Evolutionary conservation across 192 early-diverging fungal genomes (phyloP), one percentile per base, ranked within the genome.

Genomic region (Coemansia sp.): DNA sequence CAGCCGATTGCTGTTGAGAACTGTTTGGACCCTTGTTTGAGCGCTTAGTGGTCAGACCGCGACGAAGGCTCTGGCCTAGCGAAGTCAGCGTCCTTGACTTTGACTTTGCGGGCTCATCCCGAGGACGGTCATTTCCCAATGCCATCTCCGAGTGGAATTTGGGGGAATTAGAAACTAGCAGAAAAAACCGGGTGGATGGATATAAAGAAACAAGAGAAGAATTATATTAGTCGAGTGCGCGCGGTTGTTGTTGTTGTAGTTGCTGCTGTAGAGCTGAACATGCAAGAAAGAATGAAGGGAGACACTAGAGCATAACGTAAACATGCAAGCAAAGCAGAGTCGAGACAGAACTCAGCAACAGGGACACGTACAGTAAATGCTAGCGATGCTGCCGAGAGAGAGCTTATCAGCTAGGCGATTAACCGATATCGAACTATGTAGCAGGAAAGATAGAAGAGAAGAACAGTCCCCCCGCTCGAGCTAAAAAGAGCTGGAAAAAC

Each of bases 61-160:
- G 76, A 5, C 80, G 75, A 73, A 83, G 64, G 21, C 75, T 78
- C 67, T 78, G 75, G 28, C 80, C 76, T 4, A 83, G 63, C 3
- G 76, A 73, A n/a, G 69, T 75, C 46, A 78, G 60, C 39, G 72
- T 70, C 44, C 69, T 68, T 17, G 76, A 70, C 70, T 75, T 78
- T 75, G 75, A 67, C 69, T 78, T 83, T 62, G 76, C 59, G 37
- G 80, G 44, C 68, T 83, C 80, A 66, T 77, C 80, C 64, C 73
- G 80, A 67, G 75, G 62, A n/a, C 80, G 75, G 49, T 77, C 80
- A 75, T 73, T 83, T 47, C 80, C 76, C 14, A 64, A 49, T 2
- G 70, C 69, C 80, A 83, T 83, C 67, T 74, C 55, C 16, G 55
- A 35, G 30, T 30, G 6, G 55, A 58, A 32, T 32, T 55, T 13